Percentiles rank a stretch among this genome's conserved stretches.
These are phyloP conservation scores for Chrysoporthe puriensis DNA, from an alignment of 2,329 filamentous ascomycete species.

Conservation along the genomic window DNA sequence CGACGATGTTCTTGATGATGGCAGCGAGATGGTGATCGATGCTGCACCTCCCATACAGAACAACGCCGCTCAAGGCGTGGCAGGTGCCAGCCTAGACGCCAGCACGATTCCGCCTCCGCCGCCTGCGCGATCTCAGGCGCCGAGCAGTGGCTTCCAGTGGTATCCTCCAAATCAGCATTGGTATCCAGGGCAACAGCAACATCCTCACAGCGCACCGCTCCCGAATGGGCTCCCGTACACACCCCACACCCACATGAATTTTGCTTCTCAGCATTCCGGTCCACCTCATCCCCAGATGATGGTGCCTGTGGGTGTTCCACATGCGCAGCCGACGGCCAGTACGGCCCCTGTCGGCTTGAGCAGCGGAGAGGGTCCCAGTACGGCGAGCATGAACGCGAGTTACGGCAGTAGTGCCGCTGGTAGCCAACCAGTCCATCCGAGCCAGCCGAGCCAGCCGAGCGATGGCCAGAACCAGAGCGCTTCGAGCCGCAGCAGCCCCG, in stretches of 20 bases:
- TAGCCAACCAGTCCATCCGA: background rate
- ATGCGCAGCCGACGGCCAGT: conserved; percentile 18
- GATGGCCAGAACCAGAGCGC: conserved; percentile 16
- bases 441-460: background rate
- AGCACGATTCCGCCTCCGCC: conserved; percentile 27
- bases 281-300: conserved; percentile 8
- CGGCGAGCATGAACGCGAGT: conserved; percentile 6
- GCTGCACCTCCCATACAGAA: conserved; percentile 26
- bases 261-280: background rate
- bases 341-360: conserved; percentile 22
- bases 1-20: conserved; percentile 37
- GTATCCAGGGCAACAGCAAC: conserved; percentile 12
- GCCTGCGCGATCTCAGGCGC: conserved; percentile 8
- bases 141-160: conserved; percentile 16
- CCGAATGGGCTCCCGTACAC: background rate
- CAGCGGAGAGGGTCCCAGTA: conserved; percentile 8
- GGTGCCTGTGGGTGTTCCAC: conserved; percentile 25
- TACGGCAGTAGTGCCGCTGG: background rate
- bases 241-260: background rate
- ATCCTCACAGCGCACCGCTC: conserved; percentile 15
- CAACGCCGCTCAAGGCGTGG: background rate
- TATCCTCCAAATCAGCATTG: conserved; percentile 22
- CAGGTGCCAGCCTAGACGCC: conserved; percentile 23
- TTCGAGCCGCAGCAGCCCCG: conserved; percentile 27
- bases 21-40: conserved; percentile 38